Conservation (phyloP, 352 stramenopile species). For the Phytophthora niederhauseri region DNA sequence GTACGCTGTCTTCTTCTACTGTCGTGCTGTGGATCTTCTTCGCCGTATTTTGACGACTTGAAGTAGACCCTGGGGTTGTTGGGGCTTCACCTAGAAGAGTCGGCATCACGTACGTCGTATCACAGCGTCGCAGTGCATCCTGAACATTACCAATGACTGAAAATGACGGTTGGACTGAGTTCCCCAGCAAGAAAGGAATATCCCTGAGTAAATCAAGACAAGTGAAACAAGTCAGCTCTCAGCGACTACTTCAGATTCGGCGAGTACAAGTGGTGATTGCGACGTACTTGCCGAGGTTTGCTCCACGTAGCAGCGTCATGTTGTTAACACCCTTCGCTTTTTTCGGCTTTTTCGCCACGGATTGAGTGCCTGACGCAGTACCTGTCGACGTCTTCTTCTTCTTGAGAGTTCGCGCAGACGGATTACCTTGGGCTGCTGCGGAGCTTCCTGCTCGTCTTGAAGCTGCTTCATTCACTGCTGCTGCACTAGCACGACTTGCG, state of each 20-base stretch:
- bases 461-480: constrained; percentile 14
- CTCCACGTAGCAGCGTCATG: constrained; percentile 60
- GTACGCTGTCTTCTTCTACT: constrained; percentile 3
- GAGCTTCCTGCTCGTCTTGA: constrained; percentile 27
- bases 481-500: constrained; percentile 52
- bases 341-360: constrained; percentile 42
- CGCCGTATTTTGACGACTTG: not conserved
- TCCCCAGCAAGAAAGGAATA: constrained; percentile 72
- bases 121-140: constrained; percentile 71
- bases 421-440: not conserved
- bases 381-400: constrained; percentile 33
- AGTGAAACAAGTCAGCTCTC: not conserved
- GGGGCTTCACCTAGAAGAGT: constrained; percentile 13
- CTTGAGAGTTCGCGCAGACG: constrained; percentile 17
- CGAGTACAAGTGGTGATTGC: not conserved
- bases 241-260: not conserved
- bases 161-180: constrained; percentile 62
- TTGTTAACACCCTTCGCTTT: constrained; percentile 56
- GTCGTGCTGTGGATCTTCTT: not conserved
- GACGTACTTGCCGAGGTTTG: constrained; percentile 74
- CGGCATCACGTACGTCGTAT: constrained; percentile 57
- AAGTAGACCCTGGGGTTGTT: constrained; percentile 8
- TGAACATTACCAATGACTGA: constrained; percentile 77
- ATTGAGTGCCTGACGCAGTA: constrained; percentile 1
- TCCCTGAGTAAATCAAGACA: constrained; percentile 37